These are phyloP conservation scores for Zymoseptoria ardabiliae DNA, from an alignment of 2,329 filamentous ascomycete species.

Conservation along the genomic window DNA sequence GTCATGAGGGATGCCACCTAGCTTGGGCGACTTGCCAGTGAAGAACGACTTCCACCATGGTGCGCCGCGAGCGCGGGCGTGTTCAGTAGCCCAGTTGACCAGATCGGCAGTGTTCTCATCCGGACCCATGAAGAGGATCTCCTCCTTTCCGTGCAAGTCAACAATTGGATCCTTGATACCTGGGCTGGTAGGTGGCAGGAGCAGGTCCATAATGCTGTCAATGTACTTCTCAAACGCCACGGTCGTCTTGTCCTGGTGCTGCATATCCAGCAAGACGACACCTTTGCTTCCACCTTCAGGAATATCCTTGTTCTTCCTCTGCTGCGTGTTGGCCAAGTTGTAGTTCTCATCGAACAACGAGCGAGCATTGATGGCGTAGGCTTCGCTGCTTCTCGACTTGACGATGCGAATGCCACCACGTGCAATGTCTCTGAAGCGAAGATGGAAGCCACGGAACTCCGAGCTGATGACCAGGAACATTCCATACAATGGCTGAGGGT, in stretches of 20 bases:
- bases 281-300: slow-evolving; percentile 97
- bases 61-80: slow-evolving; percentile 77
- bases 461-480: slow-evolving; percentile 99
- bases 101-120: slow-evolving; percentile 98
- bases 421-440: slow-evolving; percentile 94
- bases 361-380: slow-evolving; percentile 91
- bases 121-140: slow-evolving; percentile 97
- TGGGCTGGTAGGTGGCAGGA: slow-evolving; percentile 80
- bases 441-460: slow-evolving; percentile 93
- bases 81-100: slow-evolving; percentile 97
- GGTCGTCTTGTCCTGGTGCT: slow-evolving; percentile 85
- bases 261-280: slow-evolving; percentile 86
- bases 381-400: slow-evolving; percentile 93
- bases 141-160: slow-evolving; percentile 86
- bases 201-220: slow-evolving; percentile 91
- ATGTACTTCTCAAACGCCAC: slow-evolving; percentile 99
- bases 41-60: slow-evolving; percentile 99
- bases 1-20: slow-evolving; percentile 96
- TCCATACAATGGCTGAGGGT: slow-evolving; percentile 85
- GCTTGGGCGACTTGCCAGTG: slow-evolving; percentile 92
- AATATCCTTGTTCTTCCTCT: slow-evolving; percentile 99
- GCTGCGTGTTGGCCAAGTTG: slow-evolving; percentile 93
- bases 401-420: slow-evolving; percentile 97
- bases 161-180: slow-evolving; percentile 99
- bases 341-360: slow-evolving; percentile 99